Conservation (phyloP, 495 filamentous ascomycete genomes). For the Neurospora africana region DNA sequence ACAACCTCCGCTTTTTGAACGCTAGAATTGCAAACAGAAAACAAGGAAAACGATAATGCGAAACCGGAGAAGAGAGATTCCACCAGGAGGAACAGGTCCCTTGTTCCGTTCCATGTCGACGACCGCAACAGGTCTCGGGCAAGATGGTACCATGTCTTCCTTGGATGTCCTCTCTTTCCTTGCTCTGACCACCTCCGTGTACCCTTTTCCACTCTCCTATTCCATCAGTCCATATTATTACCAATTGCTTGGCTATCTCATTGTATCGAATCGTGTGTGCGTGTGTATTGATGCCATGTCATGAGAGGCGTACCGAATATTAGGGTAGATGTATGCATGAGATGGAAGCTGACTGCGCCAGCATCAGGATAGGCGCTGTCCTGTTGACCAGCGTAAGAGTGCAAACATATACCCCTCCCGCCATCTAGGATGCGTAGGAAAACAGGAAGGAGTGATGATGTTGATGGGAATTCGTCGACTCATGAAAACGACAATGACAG, state of each 20-base stretch:
- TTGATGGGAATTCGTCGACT: not conserved
- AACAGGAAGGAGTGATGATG: not conserved
- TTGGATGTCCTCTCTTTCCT: not conserved
- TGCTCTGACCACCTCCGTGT: not conserved
- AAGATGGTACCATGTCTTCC: not conserved
- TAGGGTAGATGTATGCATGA: not conserved
- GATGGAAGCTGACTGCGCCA: not conserved
- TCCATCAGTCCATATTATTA: not conserved
- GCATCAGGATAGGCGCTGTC: not conserved
- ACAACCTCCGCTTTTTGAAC: not conserved
- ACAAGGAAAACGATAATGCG: not conserved
- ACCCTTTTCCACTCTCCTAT: not conserved
- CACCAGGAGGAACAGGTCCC: not conserved
- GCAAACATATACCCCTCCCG: not conserved
- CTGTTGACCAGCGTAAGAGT: not conserved
- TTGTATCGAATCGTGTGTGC: not conserved
- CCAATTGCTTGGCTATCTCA: not conserved
- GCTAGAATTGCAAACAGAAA: not conserved
- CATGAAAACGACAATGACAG: not conserved
- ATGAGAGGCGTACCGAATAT: not conserved
- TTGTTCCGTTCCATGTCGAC: not conserved
- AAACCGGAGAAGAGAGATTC: not conserved
- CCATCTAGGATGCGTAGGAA: not conserved
- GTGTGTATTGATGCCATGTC: not conserved
- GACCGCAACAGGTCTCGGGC: not conserved